Percentiles rank a stretch among this genome's conserved stretches.
phyloP scores from a whole-genome alignment of 139 green algal genomes.

The Marvania coccoides region DNA sequence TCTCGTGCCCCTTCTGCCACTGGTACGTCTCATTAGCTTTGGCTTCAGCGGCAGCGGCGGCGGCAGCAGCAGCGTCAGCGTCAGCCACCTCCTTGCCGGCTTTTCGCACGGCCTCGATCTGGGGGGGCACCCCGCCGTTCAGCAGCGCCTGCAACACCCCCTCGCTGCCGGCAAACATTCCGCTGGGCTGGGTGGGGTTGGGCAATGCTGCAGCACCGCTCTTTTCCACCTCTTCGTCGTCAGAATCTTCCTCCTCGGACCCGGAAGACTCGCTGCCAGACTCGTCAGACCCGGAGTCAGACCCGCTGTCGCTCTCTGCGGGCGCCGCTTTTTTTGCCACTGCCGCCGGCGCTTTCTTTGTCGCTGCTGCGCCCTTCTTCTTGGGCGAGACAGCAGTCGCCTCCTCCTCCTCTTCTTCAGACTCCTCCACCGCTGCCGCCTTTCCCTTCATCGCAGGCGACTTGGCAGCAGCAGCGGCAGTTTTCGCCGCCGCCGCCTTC shows the following conservation, averaged over 20 bases:
- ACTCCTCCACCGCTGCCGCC: neutral
- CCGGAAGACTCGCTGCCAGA: neutral
- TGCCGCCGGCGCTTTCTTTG: neutral
- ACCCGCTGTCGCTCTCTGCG: neutral
- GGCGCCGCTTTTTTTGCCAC: neutral
- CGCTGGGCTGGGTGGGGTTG: too few relatives aligned
- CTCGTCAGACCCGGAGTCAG: neutral
- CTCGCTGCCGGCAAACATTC: too few relatives aligned
- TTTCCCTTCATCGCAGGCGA: too few relatives aligned
- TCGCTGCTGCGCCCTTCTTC: neutral
- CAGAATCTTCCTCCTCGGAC: neutral
- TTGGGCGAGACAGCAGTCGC: neutral
- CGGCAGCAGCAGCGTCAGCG: neutral
- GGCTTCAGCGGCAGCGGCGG: neutral
- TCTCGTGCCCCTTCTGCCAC: neutral
- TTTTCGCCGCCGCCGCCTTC: too few relatives aligned
- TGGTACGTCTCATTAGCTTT: neutral
- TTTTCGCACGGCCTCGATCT: neutral
- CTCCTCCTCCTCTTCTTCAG: neutral
- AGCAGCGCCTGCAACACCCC: too few relatives aligned
- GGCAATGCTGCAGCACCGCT: neutral
- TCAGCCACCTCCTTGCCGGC: neutral
- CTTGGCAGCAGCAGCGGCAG: too few relatives aligned
- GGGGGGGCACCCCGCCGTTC: neutral
- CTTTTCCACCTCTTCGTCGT: neutral